Percentiles rank a stretch among this genome's conserved stretches.
Evolutionary conservation across 2,329 filamentous ascomycete species (phyloP).

Genomic region (Graphilbum ipis-grandicollis): DNA sequence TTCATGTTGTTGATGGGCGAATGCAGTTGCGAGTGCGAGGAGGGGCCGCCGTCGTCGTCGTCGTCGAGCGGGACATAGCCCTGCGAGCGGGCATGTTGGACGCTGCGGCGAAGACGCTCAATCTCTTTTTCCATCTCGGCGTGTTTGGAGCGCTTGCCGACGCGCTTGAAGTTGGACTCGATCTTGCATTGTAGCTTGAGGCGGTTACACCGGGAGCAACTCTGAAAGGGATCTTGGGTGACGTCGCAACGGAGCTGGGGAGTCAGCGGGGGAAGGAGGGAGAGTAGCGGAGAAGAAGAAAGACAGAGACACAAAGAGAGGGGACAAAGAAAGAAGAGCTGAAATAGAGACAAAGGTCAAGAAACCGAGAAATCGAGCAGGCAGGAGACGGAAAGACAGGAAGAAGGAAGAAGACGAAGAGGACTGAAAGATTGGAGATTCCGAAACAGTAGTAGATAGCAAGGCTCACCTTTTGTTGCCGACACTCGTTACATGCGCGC

Average conservation of each 20-base stretch:
- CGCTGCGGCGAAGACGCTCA: conserved; percentile 44
- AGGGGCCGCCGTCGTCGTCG: conserved; percentile 22
- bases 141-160: conserved; percentile 65
- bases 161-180: conserved; percentile 72
- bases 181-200: conserved; percentile 73
- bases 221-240: conserved; percentile 60
- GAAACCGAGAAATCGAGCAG: too few species aligned
- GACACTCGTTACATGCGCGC: conserved; percentile 69
- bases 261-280: background rate
- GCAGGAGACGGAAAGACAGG: background rate
- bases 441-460: too few species aligned
- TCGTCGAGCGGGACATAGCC: conserved; percentile 31
- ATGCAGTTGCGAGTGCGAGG: conserved; percentile 33
- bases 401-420: background rate
- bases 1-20: conserved; percentile 41
- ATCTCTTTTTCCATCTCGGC: conserved; percentile 79
- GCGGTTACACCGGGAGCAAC: conserved; percentile 61
- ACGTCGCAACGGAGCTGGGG: conserved; percentile 65
- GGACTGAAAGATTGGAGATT: too few species aligned
- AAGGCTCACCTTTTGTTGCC: conserved; percentile 69
- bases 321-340: background rate
- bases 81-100: conserved; percentile 41
- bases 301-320: background rate
- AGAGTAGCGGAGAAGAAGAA: background rate
- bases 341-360: background rate